Percentiles rank a stretch among this genome's conserved stretches.
These are phyloP conservation scores for Schizochytrium sp. DNA, from an alignment of 108 stramenopile species.

Conservation along the genomic window DNA sequence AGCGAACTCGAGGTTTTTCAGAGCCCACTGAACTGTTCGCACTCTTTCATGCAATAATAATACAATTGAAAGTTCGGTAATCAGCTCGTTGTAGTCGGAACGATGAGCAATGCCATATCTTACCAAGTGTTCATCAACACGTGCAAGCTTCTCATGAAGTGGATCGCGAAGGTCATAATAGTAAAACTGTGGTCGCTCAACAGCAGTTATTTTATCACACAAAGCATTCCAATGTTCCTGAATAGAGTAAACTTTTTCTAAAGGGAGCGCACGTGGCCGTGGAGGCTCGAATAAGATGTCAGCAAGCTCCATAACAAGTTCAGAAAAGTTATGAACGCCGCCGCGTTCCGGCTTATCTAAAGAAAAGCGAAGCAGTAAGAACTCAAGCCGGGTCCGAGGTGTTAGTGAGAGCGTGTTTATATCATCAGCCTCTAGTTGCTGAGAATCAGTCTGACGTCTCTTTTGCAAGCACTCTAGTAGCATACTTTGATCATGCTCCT, in stretches of 20 bases:
- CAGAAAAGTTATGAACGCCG: slow-evolving; percentile 30
- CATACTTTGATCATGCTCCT: slow-evolving; percentile 48
- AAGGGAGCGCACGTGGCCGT: background rate
- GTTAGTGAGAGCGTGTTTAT: background rate
- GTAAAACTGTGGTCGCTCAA: background rate
- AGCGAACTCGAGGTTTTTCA: slow-evolving; percentile 35
- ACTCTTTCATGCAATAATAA: slow-evolving; percentile 36
- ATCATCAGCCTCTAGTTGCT: background rate
- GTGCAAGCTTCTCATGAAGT: slow-evolving; percentile 31
- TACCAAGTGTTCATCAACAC: slow-evolving; percentile 38
- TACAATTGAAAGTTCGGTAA: slow-evolving; percentile 23
- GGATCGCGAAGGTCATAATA: slow-evolving; percentile 41
- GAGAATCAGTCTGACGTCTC: background rate
- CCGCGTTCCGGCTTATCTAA: slow-evolving; percentile 43
- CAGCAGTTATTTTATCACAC: background rate
- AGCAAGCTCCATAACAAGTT: slow-evolving; percentile 28
- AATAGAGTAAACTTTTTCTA: slow-evolving; percentile 39
- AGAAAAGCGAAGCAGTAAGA: slow-evolving; percentile 17
- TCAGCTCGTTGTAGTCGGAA: slow-evolving; percentile 47
- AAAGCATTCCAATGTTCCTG: background rate
- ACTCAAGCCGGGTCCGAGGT: slow-evolving; percentile 34
- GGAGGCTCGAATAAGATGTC: slow-evolving; percentile 57
- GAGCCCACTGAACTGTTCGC: slow-evolving; percentile 25
- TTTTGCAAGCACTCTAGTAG: background rate
- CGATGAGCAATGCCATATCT: slow-evolving; percentile 19